phyloP scores from a whole-genome alignment of 805 yeast species.

The Barnettozyma wickerhamii region DNA sequence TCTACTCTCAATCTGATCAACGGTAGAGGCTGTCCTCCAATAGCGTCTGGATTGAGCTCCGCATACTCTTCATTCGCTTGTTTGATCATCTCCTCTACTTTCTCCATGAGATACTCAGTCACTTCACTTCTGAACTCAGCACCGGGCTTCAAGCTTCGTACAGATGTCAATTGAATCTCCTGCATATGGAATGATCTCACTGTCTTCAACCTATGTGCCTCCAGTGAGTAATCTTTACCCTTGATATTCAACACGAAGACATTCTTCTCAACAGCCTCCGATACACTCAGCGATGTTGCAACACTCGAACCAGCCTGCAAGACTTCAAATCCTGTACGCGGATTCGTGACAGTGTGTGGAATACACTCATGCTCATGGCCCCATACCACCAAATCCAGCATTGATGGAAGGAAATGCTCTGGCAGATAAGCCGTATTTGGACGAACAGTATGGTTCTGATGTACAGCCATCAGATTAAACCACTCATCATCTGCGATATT shows the following conservation, averaged over 20 bases:
- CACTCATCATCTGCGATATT: slow-evolving; percentile 53
- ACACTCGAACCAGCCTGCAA: slow-evolving; percentile 93
- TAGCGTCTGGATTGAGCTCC: slow-evolving; percentile 28
- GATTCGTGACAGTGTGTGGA: slow-evolving; percentile 58
- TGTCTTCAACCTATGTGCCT: slow-evolving; percentile 59
- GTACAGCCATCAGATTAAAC: slow-evolving; percentile 84
- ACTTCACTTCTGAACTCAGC: slow-evolving; percentile 58
- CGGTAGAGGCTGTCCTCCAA: slow-evolving; percentile 61
- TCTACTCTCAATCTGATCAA: slow-evolving; percentile 80
- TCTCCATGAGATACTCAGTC: slow-evolving; percentile 49
- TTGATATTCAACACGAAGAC: slow-evolving; percentile 67
- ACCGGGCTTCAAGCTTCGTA: slow-evolving; percentile 55
- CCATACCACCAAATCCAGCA: slow-evolving; percentile 85
- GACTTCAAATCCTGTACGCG: slow-evolving; percentile 60
- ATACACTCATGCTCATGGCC: slow-evolving; percentile 98
- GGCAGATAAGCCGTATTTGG: slow-evolving; percentile 81
- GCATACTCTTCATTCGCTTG: slow-evolving; percentile 52
- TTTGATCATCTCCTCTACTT: slow-evolving; percentile 64
- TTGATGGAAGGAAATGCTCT: slow-evolving; percentile 75
- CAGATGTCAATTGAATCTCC: slow-evolving; percentile 50
- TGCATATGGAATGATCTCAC: slow-evolving; percentile 81
- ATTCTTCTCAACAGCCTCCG: slow-evolving; percentile 72
- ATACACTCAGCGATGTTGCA: slow-evolving; percentile 84
- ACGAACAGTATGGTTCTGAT: slow-evolving; percentile 86
- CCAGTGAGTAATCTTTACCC: slow-evolving; percentile 51